A percentile compares a stretch with the other conserved stretches of the same genome.
Evolutionary conservation across 192 early-diverging fungal species (phyloP).

Genomic region (Paraglomus brasilianum): DNA sequence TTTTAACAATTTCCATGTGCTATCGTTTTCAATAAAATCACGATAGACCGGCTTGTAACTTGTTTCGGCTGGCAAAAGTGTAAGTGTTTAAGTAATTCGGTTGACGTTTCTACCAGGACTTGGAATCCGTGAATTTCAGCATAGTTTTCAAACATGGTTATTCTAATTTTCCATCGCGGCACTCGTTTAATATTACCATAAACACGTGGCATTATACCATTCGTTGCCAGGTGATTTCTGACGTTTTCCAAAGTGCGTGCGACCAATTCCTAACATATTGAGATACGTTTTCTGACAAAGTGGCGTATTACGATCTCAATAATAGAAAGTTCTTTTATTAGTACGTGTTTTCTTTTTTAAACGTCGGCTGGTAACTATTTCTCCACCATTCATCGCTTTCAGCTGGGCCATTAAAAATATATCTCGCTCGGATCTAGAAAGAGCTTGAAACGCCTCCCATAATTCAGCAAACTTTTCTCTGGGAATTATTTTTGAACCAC

Average conservation of each 20-base stretch:
- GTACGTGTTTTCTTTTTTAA: neutral
- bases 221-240: slow-evolving; percentile 10
- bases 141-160: slow-evolving; percentile 13
- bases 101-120: slow-evolving; percentile 19
- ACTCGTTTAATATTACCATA: slow-evolving; percentile 22
- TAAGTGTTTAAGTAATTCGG: slow-evolving; percentile 14
- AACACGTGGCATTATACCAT: neutral
- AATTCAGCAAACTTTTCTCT: slow-evolving; percentile 23
- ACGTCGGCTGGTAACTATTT: neutral
- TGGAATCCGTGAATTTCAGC: slow-evolving; percentile 19
- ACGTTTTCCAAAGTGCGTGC: slow-evolving; percentile 15
- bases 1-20: slow-evolving; percentile 19
- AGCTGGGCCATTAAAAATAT: neutral
- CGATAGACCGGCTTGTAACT: slow-evolving; percentile 23
- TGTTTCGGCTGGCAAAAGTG: slow-evolving; percentile 7
- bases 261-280: slow-evolving; percentile 15
- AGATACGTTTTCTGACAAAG: slow-evolving; percentile 26
- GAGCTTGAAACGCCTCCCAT: neutral
- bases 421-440: slow-evolving; percentile 6
- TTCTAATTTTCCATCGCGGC: slow-evolving; percentile 9
- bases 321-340: neutral
- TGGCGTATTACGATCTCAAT: slow-evolving; percentile 12
- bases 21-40: slow-evolving; percentile 25
- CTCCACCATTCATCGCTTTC: neutral
- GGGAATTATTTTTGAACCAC: neutral